phyloP scores from a whole-genome alignment of 257 asterid species.

The Leptodermis oblonga region DNA sequence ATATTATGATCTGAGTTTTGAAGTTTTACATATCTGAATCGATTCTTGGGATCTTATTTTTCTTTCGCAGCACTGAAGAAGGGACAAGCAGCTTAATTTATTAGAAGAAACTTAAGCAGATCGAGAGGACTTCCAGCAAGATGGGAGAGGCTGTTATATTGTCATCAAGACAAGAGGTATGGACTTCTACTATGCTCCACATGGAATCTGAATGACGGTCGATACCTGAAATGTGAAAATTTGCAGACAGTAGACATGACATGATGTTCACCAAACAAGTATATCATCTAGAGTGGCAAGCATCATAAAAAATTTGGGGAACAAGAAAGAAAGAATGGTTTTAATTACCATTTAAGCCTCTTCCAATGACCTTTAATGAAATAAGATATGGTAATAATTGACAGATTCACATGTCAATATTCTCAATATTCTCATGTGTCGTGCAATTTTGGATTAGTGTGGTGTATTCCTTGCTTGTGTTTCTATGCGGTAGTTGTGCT shows the following conservation, averaged over 20 bases:
- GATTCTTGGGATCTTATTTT: too few relatives aligned
- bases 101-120: slow-evolving; percentile 32
- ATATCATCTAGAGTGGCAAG: neutral
- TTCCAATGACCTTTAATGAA: slow-evolving; percentile 67
- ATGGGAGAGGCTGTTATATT: slow-evolving; percentile 27
- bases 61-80: slow-evolving; percentile 66
- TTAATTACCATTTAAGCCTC: slow-evolving; percentile 83
- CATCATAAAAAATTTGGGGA: neutral
- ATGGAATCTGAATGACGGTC: neutral
- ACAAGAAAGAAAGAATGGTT: slow-evolving; percentile 77
- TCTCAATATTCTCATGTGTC: too few relatives aligned
- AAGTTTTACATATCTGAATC: slow-evolving; percentile 19
- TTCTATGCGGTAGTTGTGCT: too few relatives aligned
- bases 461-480: too few relatives aligned
- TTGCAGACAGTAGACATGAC: neutral
- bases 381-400: slow-evolving; percentile 66
- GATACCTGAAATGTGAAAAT: neutral
- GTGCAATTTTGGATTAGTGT: too few relatives aligned
- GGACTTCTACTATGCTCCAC: neutral
- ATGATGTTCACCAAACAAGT: neutral
- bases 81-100: slow-evolving; percentile 47
- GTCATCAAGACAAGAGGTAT: slow-evolving; percentile 6
- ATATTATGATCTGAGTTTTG: neutral
- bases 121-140: slow-evolving; percentile 28
- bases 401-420: too few relatives aligned